Conservation (phyloP, 129 eudicot genomes). For the Artemisia annua region DNA sequence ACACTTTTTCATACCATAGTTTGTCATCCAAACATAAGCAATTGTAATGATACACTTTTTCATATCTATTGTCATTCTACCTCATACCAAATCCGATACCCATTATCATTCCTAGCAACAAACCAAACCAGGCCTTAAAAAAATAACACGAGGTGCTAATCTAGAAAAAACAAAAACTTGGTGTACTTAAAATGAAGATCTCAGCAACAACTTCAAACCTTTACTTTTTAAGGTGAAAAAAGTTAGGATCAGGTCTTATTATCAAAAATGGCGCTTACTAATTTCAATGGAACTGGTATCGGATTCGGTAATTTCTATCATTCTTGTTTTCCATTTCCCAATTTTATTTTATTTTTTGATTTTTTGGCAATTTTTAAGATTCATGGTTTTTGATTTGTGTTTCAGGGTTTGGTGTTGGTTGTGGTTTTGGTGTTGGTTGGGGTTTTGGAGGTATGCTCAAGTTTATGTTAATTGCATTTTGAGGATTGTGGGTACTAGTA, state of each 20-base stretch:
- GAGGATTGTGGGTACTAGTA: no score
- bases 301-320: conserved; percentile 53
- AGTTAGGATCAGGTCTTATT: conserved; percentile 5
- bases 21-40: no score
- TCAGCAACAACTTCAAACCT: no score
- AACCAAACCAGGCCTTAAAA: no score
- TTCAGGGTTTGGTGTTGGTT: conserved; percentile 72
- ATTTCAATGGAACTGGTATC: conserved; percentile 68
- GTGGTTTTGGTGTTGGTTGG: conserved; percentile 91
- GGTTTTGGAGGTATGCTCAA: conserved; percentile 71
- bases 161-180: not conserved
- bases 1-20: no score
- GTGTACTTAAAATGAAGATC: no score
- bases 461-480: no score
- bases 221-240: not conserved
- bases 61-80: no score
- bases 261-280: conserved; percentile 55
- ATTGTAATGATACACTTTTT: no score
- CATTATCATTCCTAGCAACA: no score
- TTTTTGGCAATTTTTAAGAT: not conserved
- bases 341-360: not conserved
- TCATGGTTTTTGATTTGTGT: not conserved
- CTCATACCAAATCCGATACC: no score
- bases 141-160: not conserved
- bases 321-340: not conserved